Evolutionary conservation across 768 basidiomycete species (phyloP).

Genomic region (Fomitopsis serialis): DNA sequence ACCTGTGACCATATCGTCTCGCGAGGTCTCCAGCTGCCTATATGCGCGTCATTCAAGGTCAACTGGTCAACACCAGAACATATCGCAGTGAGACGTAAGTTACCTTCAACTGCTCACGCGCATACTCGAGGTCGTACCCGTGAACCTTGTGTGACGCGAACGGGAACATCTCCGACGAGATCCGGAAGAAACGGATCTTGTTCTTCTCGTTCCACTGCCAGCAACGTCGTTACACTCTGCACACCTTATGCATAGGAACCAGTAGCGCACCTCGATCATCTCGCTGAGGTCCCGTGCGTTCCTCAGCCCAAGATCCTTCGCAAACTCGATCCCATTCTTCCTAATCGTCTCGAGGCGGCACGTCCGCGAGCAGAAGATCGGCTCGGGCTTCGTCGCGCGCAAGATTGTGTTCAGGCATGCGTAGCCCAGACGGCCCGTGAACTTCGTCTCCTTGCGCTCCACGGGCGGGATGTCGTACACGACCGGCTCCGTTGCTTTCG

Average conservation of each 20-base stretch:
- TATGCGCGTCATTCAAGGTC: not conserved
- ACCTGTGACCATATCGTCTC: constrained; percentile 45
- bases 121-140: constrained; percentile 81
- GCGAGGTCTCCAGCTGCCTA: constrained; percentile 40
- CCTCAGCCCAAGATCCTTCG: constrained; percentile 74
- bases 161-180: constrained; percentile 92
- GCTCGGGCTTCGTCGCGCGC: constrained; percentile 61
- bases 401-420: constrained; percentile 86
- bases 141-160: constrained; percentile 79
- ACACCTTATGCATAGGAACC: not conserved
- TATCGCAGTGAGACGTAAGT: not conserved
- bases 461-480: constrained; percentile 70
- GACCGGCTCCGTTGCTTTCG: constrained; percentile 39
- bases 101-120: constrained; percentile 46
- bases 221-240: not conserved
- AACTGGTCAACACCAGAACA: not conserved
- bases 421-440: constrained; percentile 56
- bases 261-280: constrained; percentile 48
- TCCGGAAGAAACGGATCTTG: constrained; percentile 77
- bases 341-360: constrained; percentile 69
- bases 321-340: constrained; percentile 62
- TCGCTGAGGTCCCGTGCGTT: constrained; percentile 69
- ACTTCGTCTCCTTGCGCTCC: constrained; percentile 58
- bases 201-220: constrained; percentile 81
- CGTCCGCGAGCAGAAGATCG: constrained; percentile 59